Conservation (phyloP, 192 early-diverging fungal genomes). For the Backusella liffmaniae region DNA sequence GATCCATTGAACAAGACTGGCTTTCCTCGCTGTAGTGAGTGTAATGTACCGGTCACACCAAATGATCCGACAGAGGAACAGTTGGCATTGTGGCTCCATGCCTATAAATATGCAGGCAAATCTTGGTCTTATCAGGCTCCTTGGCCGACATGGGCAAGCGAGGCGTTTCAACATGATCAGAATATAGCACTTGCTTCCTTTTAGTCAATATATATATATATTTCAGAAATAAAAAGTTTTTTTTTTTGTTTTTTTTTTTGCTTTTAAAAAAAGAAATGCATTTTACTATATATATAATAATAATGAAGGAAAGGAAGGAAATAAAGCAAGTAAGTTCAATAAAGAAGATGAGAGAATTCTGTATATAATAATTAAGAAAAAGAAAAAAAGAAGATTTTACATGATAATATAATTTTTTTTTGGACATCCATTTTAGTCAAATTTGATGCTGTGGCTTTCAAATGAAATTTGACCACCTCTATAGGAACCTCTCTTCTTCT, state of each 20-base stretch:
- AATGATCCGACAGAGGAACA: constrained; percentile 72
- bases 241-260: too few relatives aligned
- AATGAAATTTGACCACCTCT: constrained; percentile 88
- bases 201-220: background rate
- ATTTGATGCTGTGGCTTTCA: constrained; percentile 88
- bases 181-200: background rate
- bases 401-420: background rate
- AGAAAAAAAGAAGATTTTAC: background rate
- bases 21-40: constrained; percentile 50
- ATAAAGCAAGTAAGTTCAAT: background rate
- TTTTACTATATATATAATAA: background rate
- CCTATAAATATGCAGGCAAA: constrained; percentile 72
- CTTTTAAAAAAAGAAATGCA: background rate
- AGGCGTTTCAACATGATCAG: constrained; percentile 27
- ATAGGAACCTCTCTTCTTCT: constrained; percentile 96
- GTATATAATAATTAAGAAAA: background rate
- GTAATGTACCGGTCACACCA: constrained; percentile 46
- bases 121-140: constrained; percentile 77
- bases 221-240: too few relatives aligned
- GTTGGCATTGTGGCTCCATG: constrained; percentile 87
- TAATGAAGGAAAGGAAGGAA: background rate
- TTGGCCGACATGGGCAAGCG: constrained; percentile 77
- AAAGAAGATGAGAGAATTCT: background rate
- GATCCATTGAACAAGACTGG: background rate
- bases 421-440: constrained; percentile 39